Conservation (phyloP, 306 rosid genomes). For the Casuarina equisetifolia region DNA sequence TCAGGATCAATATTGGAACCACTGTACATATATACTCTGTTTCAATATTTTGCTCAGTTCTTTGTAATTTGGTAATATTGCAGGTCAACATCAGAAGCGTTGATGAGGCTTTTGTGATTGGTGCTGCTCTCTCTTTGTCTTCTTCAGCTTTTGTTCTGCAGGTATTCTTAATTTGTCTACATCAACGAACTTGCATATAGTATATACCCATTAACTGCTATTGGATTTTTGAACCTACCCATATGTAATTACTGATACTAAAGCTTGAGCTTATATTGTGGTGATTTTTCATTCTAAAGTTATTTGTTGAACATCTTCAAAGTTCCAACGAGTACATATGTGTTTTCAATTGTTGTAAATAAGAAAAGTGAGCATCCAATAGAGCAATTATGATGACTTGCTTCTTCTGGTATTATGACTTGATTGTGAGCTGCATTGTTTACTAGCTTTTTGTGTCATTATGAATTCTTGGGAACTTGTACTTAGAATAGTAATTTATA, state of each 20-base stretch:
- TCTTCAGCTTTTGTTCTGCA: slow-evolving; percentile 99
- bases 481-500: background rate
- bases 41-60: background rate
- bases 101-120: slow-evolving; percentile 97
- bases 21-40: background rate
- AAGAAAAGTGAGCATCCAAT: background rate
- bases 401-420: slow-evolving; percentile 1
- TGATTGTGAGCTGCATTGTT: background rate
- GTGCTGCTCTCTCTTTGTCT: slow-evolving; percentile 96
- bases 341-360: background rate
- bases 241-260: background rate
- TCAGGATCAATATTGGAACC: background rate
- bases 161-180: slow-evolving; percentile 48
- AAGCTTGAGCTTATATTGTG: background rate
- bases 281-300: background rate
- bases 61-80: slow-evolving; percentile 8
- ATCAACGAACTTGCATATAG: background rate
- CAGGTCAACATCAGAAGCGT: slow-evolving; percentile 97
- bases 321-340: slow-evolving; percentile 6
- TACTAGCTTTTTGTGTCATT: background rate
- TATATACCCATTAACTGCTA: slow-evolving; percentile 16
- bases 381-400: background rate
- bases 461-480: background rate
- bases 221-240: background rate
- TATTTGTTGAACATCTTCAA: background rate